A percentile compares a stretch with the other conserved stretches of the same genome.
Evolutionary conservation across 495 filamentous ascomycete species (phyloP).

Genomic region (Penicillium cosmopolitanum): DNA sequence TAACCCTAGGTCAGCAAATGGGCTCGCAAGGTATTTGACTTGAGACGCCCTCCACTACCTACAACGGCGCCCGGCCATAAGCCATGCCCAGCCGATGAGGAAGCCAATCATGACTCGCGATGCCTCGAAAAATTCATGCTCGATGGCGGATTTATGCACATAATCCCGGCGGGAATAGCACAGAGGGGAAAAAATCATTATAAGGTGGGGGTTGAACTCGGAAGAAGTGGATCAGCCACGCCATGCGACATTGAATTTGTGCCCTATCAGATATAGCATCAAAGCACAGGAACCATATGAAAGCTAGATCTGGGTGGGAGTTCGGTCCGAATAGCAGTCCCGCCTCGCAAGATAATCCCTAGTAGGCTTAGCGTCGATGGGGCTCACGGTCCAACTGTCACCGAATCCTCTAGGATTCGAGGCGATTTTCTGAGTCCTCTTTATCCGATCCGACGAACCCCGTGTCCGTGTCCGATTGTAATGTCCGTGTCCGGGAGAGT

Average conservation of each 20-base stretch:
- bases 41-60: not conserved
- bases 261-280: slow-evolving; percentile 15
- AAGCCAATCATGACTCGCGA: not conserved
- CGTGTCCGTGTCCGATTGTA: slow-evolving; percentile 3
- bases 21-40: slow-evolving; percentile 2
- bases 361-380: slow-evolving; percentile 27
- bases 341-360: slow-evolving; percentile 35
- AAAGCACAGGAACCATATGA: slow-evolving; percentile 11
- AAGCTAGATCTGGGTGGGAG: slow-evolving; percentile 18
- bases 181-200: slow-evolving; percentile 3
- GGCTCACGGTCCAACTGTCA: not conserved
- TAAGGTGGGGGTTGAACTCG: slow-evolving; percentile 8
- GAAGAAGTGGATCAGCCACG: not conserved
- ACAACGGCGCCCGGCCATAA: not conserved
- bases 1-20: slow-evolving; percentile 5
- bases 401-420: not conserved
- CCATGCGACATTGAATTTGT: not conserved
- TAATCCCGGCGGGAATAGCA: not conserved
- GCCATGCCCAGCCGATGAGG: not conserved
- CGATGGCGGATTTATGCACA: not conserved
- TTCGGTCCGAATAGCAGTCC: slow-evolving; percentile 23
- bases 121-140: not conserved
- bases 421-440: not conserved
- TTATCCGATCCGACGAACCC: slow-evolving; percentile 5
- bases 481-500: not conserved